Base-by-base conservation (phyloP, 148 eudicot genomes). In the Linanthus parryae region DNA sequence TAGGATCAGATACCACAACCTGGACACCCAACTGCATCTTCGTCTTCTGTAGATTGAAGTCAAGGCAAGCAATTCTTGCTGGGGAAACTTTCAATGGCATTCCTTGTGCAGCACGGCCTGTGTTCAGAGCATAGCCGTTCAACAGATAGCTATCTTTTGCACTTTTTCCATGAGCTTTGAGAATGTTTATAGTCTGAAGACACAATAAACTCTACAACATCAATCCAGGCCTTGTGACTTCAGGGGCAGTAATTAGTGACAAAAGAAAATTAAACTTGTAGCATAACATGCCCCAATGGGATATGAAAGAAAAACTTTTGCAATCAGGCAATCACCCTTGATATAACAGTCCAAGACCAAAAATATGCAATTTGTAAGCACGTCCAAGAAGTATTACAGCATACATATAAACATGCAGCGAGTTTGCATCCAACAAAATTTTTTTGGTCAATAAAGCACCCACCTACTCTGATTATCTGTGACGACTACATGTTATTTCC, bases 61-160 rank as follows among this genome's bases (percentile, higher is more conserved):
- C 98, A 40, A 91, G 95, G 68, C 98, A 91, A 16, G 98, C 98
- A 67, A 87, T 87, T 63, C 69, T 78, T 5, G 99, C 99, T 18
- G 99, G 96, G 63, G 91, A 59, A 66, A 92, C 95, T 65, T 79
- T 73, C 56, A 71, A 61, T 30, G 99, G 99, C 99, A 88, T 92
- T 48, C 99, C 99, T 68, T 92, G 99, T 45, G 99, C 96, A 57
- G 99, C 99, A 59, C 96, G 96, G 5, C 99, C 99, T 15, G 95
- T 87, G 67, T 92, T 92, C 27, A 92, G 90, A 63, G 99, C 99
- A 84, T 92, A 92, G 26, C 99, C 99, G 67, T 78, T 88, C 61
- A 92, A 57, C 44, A 92, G 66, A 63, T 82, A 92, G 74, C 99
- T 92, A 53, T 92, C 96, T 68, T 66, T 84, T 16, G 91, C 83